Conservation (phyloP, 768 basidiomycete species). For the Epithele typhae region DNA sequence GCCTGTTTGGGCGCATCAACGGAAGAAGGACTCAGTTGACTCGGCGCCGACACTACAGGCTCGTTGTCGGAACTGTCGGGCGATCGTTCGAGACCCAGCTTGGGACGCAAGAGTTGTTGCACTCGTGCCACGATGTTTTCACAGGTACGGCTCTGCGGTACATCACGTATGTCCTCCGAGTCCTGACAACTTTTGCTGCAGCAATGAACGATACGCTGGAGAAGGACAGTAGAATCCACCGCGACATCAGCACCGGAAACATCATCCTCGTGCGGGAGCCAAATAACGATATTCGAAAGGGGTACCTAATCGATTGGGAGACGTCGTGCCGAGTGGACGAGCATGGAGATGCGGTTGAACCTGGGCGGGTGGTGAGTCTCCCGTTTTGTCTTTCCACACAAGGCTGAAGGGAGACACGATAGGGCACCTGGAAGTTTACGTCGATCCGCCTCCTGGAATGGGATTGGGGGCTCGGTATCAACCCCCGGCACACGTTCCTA, state of each 20-base stretch:
- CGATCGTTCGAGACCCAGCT: neutral
- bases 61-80: constrained; percentile 2
- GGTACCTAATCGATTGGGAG: constrained; percentile 11
- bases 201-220: constrained; percentile 1
- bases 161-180: too few relatives aligned
- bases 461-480: too few relatives aligned
- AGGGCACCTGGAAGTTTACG: constrained; percentile 12
- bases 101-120: constrained; percentile 7
- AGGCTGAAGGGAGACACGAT: neutral
- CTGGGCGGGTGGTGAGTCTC: neutral
- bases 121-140: constrained; percentile 1
- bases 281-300: neutral
- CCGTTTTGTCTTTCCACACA: neutral
- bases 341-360: neutral
- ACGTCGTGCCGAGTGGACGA: constrained; percentile 1
- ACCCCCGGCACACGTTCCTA: neutral
- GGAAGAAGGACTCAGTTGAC: neutral
- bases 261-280: constrained; percentile 5
- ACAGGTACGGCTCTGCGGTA: constrained; percentile 2
- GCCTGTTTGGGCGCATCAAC: neutral
- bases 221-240: constrained; percentile 1
- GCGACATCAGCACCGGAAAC: constrained; percentile 6
- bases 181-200: too few relatives aligned
- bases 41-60: constrained; percentile 1
- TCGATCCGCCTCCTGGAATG: neutral